Evolutionary conservation across 768 basidiomycete genomes (phyloP), one percentile per base, ranked within the genome.

Genomic region (Auricularia sp.): DNA sequence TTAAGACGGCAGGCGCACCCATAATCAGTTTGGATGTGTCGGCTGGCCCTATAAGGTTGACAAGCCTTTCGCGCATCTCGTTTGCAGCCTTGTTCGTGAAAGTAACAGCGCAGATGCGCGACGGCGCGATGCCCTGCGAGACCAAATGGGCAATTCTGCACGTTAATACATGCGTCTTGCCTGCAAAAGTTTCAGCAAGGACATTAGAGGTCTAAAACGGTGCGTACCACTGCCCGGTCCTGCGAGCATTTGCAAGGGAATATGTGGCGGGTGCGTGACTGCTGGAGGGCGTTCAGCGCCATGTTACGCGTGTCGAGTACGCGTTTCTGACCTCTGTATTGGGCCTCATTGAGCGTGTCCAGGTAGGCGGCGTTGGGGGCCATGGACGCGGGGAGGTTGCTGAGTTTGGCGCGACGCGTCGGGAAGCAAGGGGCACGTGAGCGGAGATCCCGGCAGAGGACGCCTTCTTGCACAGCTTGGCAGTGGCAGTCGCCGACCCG

Each of bases 41-140:
- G 34, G 81, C 73, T 45, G 83, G 80, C 3, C 92, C 92, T 42
- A 96, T 80, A 3, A 94, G 75, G 66, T 81, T 83, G 21, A 76
- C 75, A 36, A 96, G 77, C 3, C 93, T 81, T 62, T 83, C 80
- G 63, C 83, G 81, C 91, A 94, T 93, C 77, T 94, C 93, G 66
- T 84, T 87, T 1, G 92, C 91, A 16, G 92, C 92, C 74, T 92
- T 92, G 77, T 93, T 93, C 10, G 92, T 94, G 73, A 94, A 96
- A 0, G 85, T 96, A 11, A 94, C 89, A 2, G 88, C 87, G 70
- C 87, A 88, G 74, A 91, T 87, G 18, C 83, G 78, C 3, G 79
- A 77, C 1, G 89, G 82, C 11, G 78, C 71, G 10, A 88, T 70
- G 33, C 69, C 69, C 35, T 79, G 72, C 5, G 82, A 71, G 62